Evolutionary conservation across 768 basidiomycete species (phyloP), one percentile per base, ranked within the genome.

Genomic region (Phylloporus rhodoxanthus): DNA sequence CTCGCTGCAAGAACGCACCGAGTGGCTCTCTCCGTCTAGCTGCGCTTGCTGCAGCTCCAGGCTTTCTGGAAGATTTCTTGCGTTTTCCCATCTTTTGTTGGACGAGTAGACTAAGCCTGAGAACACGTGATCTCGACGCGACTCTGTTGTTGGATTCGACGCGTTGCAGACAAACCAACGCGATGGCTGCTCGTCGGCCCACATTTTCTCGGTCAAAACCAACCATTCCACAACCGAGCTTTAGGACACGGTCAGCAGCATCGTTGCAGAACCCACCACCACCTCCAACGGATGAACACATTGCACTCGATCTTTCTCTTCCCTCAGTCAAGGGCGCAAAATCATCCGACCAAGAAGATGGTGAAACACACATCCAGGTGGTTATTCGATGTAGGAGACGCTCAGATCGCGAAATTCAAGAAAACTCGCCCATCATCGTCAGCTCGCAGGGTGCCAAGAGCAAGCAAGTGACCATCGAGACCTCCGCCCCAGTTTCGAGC

Each of bases 351-450:
- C 59, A 57, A 5, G 70, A 66, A n/a, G 81, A 79, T 21, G 61
- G 73, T 4, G 91, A 88, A 63, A 82, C 82, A 8, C 91, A 96
- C 61, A 98, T 99, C 11, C 87, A 91, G 66, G 95, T 99, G 15
- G 90, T 92, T 9, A 80, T 98, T 40, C 82, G 95, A 15, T 95
- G 89, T 65, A 77, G 95, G 62, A 81, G 81, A 29, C 84, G 92
- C 23, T 93, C 91, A 2, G 81, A 88, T 47, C 82, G 84, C 50
- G 94, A 97, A 68, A 77, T 93, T 3, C 75, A 84, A 42, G 86
- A 91, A 50, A 85, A 84, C 51, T 92, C 93, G 0, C 90, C 93
- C 15, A 87, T 86, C 50, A 92, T 96, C 60, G 84, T 91, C 51
- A 79, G 78, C 40, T 87, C 89, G 1, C 73, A 76, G 25, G 91